Percentiles rank a stretch among this genome's conserved stretches.
These are phyloP conservation scores for Anthracocystis setariae DNA, from an alignment of 1,284 basidiomycete species.

Conservation along the genomic window DNA sequence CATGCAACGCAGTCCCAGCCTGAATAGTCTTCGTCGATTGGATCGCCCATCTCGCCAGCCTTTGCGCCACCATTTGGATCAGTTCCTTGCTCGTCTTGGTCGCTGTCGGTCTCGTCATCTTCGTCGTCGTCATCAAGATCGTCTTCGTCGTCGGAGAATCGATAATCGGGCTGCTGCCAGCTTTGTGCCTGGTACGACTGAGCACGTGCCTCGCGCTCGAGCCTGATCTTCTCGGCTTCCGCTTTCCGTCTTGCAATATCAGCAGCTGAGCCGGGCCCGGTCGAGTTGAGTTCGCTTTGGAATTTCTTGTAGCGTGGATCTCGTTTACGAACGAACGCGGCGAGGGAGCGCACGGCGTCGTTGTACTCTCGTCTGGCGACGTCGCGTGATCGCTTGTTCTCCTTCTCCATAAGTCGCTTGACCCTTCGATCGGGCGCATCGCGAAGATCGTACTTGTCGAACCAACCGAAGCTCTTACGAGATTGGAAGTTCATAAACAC, in stretches of 20 bases:
- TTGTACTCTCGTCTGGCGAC: slow-evolving; percentile 91
- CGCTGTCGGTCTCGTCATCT: slow-evolving; percentile 36
- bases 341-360: slow-evolving; percentile 80
- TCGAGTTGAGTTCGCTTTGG: slow-evolving; percentile 74
- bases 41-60: not conserved
- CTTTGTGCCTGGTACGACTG: slow-evolving; percentile 72
- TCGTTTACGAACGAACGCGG: slow-evolving; percentile 87
- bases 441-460: slow-evolving; percentile 81
- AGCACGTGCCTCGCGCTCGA: slow-evolving; percentile 72
- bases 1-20: slow-evolving; percentile 95
- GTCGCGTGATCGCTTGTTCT: slow-evolving; percentile 91
- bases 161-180: slow-evolving; percentile 57
- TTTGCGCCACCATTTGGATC: slow-evolving; percentile 30
- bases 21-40: slow-evolving; percentile 34
- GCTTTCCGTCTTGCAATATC: slow-evolving; percentile 73
- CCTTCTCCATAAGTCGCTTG: slow-evolving; percentile 88
- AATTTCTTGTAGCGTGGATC: slow-evolving; percentile 86
- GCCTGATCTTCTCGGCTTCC: slow-evolving; percentile 52
- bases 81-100: slow-evolving; percentile 1
- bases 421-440: slow-evolving; percentile 88
- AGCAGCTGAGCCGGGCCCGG: slow-evolving; percentile 69
- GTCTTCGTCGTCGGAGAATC: slow-evolving; percentile 48
- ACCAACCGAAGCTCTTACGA: slow-evolving; percentile 89
- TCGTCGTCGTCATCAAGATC: slow-evolving; percentile 9
- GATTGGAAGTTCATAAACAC: slow-evolving; percentile 89